phyloP scores from a whole-genome alignment of 495 filamentous ascomycete species.

The Penicillium egyptiacum region DNA sequence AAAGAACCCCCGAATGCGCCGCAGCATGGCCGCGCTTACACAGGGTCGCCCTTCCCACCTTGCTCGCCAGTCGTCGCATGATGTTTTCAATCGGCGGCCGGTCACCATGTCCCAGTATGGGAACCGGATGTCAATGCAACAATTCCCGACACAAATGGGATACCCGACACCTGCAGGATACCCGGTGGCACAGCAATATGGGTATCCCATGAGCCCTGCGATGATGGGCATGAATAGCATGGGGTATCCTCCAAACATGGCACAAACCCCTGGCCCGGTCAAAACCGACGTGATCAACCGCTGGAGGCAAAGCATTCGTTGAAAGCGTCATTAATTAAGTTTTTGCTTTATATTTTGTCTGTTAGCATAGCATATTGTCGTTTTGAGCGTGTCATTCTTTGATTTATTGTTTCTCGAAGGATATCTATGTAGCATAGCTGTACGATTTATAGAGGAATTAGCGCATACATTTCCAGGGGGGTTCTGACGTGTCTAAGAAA shows the following conservation, averaged over 20 bases:
- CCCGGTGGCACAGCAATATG: constrained; percentile 28
- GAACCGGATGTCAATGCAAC: constrained; percentile 37
- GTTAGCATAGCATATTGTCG: constrained; percentile 25
- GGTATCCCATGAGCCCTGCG: constrained; percentile 31
- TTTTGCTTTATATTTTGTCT: background rate
- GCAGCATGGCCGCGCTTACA: constrained; percentile 72
- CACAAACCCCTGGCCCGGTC: constrained; percentile 44
- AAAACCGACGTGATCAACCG: constrained; percentile 82
- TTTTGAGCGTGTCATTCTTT: constrained; percentile 18
- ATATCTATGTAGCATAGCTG: constrained; percentile 32
- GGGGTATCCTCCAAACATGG: constrained; percentile 37
- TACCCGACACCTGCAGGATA: constrained; percentile 20
- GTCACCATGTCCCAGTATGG: constrained; percentile 20
- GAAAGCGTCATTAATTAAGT: constrained; percentile 6
- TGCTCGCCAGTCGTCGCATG: constrained; percentile 32
- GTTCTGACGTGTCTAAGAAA: background rate
- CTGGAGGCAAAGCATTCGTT: constrained; percentile 78
- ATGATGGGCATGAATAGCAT: constrained; percentile 37
- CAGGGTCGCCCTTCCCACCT: constrained; percentile 52
- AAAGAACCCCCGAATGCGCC: constrained; percentile 38
- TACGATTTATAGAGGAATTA: constrained; percentile 16
- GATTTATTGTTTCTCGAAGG: constrained; percentile 8
- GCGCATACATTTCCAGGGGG: background rate
- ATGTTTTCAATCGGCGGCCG: constrained; percentile 18
- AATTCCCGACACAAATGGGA: constrained; percentile 27